phyloP scores from a whole-genome alignment of 352 stramenopile genomes.

The Pilasporangium apinafurcum region DNA sequence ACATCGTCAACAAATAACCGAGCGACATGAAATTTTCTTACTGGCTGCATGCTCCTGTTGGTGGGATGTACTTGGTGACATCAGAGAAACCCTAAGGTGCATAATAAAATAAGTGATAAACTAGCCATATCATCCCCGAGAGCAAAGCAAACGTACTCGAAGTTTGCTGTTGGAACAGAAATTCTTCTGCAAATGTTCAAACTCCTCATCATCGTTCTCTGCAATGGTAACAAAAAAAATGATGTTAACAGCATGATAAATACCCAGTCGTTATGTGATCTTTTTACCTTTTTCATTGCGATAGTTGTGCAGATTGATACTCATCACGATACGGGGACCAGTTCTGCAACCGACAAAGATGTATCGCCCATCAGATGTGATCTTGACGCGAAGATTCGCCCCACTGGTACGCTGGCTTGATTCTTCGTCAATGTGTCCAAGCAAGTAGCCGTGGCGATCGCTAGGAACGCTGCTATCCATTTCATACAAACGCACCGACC shows the following conservation, averaged over 20 bases:
- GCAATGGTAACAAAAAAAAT: slow-evolving; percentile 4
- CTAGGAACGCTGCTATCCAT: slow-evolving; percentile 82
- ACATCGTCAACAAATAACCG: not conserved
- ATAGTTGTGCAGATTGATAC: slow-evolving; percentile 76
- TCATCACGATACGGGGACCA: slow-evolving; percentile 66
- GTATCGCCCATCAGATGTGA: slow-evolving; percentile 67
- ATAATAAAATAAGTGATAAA: slow-evolving; percentile 4
- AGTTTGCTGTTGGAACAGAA: slow-evolving; percentile 53
- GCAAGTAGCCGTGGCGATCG: slow-evolving; percentile 70
- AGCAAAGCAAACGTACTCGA: slow-evolving; percentile 27
- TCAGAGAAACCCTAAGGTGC: slow-evolving; percentile 65
- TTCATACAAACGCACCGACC: slow-evolving; percentile 73
- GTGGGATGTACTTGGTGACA: slow-evolving; percentile 34
- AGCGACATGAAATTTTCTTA: not conserved
- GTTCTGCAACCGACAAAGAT: slow-evolving; percentile 79
- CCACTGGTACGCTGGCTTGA: slow-evolving; percentile 40
- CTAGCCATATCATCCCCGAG: not conserved
- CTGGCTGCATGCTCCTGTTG: slow-evolving; percentile 2
- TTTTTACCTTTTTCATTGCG: slow-evolving; percentile 69
- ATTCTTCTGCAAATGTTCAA: slow-evolving; percentile 74
- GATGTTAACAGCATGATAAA: too few species aligned
- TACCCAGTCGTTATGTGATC: too few species aligned
- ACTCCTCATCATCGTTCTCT: slow-evolving; percentile 77
- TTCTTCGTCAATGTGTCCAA: slow-evolving; percentile 78
- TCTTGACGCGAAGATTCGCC: slow-evolving; percentile 67